These are phyloP conservation scores for Dioscorea zingiberensis DNA, from an alignment of 106 monocot species.

Conservation along the genomic window DNA sequence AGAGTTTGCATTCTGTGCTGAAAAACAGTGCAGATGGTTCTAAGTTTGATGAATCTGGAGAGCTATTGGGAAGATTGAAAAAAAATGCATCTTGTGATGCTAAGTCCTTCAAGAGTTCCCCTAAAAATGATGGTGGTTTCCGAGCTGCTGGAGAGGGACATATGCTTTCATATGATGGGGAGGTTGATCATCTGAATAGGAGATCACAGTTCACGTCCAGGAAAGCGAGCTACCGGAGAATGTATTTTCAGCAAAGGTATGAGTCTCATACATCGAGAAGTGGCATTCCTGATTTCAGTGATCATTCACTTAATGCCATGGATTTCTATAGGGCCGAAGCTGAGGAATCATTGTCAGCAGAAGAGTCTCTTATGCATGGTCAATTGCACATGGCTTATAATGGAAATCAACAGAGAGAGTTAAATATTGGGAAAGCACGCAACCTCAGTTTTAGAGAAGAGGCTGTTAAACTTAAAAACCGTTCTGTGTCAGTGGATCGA, in stretches of 20 bases:
- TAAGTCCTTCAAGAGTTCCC: background rate
- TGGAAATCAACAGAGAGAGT: constrained; percentile 15
- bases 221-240: constrained; percentile 21
- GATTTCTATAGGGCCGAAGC: constrained; percentile 23
- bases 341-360: constrained; percentile 28
- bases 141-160: constrained; percentile 4
- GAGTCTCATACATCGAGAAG: constrained; percentile 8
- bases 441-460: constrained; percentile 1
- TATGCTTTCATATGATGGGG: constrained; percentile 34
- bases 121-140: background rate
- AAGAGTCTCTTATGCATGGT: constrained; percentile 27
- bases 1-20: background rate
- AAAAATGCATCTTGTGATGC: background rate
- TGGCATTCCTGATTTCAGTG: background rate
- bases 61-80: constrained; percentile 4
- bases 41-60: constrained; percentile 13
- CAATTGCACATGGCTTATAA: constrained; percentile 8
- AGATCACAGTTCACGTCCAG: constrained; percentile 20
- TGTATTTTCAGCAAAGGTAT: constrained; percentile 27
- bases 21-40: constrained; percentile 3
- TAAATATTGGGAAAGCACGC: constrained; percentile 1
- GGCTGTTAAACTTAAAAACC: background rate
- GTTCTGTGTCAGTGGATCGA: background rate
- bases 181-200: constrained; percentile 26
- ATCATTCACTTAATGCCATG: constrained; percentile 4